Percentiles rank a stretch among this genome's conserved stretches.
Evolutionary conservation across 192 early-diverging fungal genomes (phyloP).

Genomic region (Thamnidium elegans): DNA sequence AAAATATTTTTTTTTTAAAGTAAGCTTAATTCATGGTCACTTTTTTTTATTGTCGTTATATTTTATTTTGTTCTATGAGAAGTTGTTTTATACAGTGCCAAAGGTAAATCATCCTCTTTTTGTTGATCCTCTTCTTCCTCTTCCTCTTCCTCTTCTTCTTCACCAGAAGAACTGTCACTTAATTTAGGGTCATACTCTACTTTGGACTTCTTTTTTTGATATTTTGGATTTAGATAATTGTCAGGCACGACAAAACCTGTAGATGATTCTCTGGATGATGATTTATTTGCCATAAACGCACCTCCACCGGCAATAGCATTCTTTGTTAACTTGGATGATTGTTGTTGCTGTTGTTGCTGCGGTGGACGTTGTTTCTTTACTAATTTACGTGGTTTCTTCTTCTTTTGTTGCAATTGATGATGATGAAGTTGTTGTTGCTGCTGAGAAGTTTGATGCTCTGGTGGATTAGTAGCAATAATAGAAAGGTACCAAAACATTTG

Average conservation of each 20-base stretch:
- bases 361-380: slow-evolving; percentile 11
- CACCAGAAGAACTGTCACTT: slow-evolving; percentile 3
- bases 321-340: not conserved
- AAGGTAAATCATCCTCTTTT: slow-evolving; percentile 19
- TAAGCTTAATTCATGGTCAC: too few relatives aligned
- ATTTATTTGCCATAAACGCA: not conserved
- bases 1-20: too few relatives aligned
- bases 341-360: not conserved
- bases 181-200: not conserved
- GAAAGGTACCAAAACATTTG: slow-evolving; percentile 83
- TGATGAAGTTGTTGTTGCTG: slow-evolving; percentile 34
- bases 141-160: slow-evolving; percentile 9
- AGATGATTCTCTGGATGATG: not conserved
- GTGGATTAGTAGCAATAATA: slow-evolving; percentile 38
- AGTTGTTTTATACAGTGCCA: slow-evolving; percentile 16
- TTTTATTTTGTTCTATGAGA: not conserved
- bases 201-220: not conserved
- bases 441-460: not conserved
- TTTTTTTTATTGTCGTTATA: not conserved
- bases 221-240: slow-evolving; percentile 22
- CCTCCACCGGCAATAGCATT: not conserved
- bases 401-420: slow-evolving; percentile 38
- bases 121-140: not conserved
- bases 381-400: slow-evolving; percentile 26
- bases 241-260: slow-evolving; percentile 34